phyloP scores from a whole-genome alignment of 768 basidiomycete genomes.

The Amanita muscaria region DNA sequence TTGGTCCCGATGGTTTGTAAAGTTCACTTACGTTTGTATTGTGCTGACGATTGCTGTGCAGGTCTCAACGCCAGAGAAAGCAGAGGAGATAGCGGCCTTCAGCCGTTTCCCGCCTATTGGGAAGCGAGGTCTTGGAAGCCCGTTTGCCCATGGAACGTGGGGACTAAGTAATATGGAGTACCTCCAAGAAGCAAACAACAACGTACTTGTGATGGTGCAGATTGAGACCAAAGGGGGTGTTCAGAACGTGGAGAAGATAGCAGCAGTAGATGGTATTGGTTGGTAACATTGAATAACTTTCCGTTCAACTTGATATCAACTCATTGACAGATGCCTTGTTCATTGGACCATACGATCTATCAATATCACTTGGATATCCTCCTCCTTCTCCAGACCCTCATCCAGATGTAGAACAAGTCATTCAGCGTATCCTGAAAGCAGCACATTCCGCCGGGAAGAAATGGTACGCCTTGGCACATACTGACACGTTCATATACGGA shows the following conservation, averaged over 20 bases:
- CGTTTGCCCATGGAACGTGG: constrained; percentile 55
- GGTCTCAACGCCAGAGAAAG: constrained; percentile 52
- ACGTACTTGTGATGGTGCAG: constrained; percentile 51
- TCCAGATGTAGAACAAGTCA: constrained; percentile 51
- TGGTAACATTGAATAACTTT: constrained; percentile 12
- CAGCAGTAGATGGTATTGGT: constrained; percentile 55
- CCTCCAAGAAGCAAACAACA: constrained; percentile 44
- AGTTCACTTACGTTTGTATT: neutral
- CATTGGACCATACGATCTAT: constrained; percentile 64
- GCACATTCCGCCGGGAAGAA: constrained; percentile 53
- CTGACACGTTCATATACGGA: neutral
- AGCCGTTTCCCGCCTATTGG: constrained; percentile 56
- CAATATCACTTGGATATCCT: constrained; percentile 50
- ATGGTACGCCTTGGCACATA: constrained; percentile 43
- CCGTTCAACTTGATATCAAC: constrained; percentile 16
- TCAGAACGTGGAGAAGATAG: constrained; percentile 51
- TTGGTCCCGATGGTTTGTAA: constrained; percentile 56
- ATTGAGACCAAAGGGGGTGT: constrained; percentile 58
- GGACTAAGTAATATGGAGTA: constrained; percentile 44
- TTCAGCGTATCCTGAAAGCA: constrained; percentile 41
- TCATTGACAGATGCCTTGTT: constrained; percentile 23
- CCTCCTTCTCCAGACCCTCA: constrained; percentile 57
- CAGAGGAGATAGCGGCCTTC: constrained; percentile 45
- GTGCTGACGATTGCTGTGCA: constrained; percentile 12
- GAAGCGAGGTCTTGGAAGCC: constrained; percentile 55